Percentiles rank a stretch among this genome's conserved stretches.
phyloP scores from a whole-genome alignment of 2,329 filamentous ascomycete genomes.

The Penicillium sp. region DNA sequence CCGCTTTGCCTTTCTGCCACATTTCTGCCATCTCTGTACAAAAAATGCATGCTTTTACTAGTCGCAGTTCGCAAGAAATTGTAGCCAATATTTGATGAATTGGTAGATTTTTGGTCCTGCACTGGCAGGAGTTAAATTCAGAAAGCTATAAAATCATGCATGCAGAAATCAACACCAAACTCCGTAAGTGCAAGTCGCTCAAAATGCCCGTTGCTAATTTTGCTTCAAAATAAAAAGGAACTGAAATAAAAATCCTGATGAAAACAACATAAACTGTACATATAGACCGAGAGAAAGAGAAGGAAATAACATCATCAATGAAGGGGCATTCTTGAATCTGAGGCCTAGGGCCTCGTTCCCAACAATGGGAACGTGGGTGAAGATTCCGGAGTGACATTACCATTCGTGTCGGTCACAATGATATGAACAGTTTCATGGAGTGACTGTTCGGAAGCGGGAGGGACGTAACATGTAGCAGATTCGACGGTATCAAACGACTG shows the following conservation, averaged over 20 bases:
- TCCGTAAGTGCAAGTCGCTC: slow-evolving; percentile 3
- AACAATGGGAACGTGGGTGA: not conserved
- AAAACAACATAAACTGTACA: not conserved
- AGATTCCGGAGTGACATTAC: not conserved
- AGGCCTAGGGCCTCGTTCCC: not conserved
- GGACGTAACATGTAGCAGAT: slow-evolving; percentile 31
- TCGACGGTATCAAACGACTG: slow-evolving; percentile 42
- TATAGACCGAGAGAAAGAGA: too few relatives aligned
- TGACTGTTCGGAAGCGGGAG: slow-evolving; percentile 14
- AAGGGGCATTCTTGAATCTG: not conserved
- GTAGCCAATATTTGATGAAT: not conserved
- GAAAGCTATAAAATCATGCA: not conserved
- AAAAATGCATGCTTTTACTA: not conserved
- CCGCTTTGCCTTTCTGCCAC: not conserved
- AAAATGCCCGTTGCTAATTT: slow-evolving; percentile 4
- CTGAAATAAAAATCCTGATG: not conserved
- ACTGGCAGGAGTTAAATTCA: not conserved
- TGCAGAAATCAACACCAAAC: not conserved
- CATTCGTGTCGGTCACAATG: slow-evolving; percentile 28
- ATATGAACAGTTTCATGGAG: slow-evolving; percentile 30
- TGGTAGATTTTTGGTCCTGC: not conserved
- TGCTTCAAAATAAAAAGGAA: not conserved
- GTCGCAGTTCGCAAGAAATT: not conserved
- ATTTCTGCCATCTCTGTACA: too few relatives aligned
- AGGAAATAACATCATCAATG: not conserved